Base-by-base conservation (phyloP, 2,329 filamentous ascomycete genomes). In the Neoarthrinium moseri region DNA sequence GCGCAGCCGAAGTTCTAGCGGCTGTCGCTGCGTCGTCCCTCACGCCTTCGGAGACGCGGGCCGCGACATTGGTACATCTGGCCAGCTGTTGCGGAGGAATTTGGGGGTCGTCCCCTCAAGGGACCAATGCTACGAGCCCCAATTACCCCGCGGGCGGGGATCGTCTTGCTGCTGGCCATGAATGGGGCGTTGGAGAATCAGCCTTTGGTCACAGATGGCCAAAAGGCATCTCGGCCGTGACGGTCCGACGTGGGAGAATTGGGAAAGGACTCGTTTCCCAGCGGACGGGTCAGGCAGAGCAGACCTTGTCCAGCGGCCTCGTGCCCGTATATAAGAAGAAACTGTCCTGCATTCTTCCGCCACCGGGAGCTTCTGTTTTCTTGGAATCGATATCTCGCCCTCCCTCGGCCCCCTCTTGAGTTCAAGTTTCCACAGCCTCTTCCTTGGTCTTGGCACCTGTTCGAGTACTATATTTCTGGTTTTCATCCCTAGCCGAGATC, bases 171-270 rank as follows among this genome's bases (percentile, higher is more conserved):
- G 13, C 17, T 8, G 22, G n/a, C 15, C 37, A 17, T 15, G 22
- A 17, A 22, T 29, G 22, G 39, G 18, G 22, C 13, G 18, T 45
- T 38, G 43, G 43, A 38, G 43, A 38, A 48, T 24, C 41, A 57
- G 49, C 52, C 46, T 44, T 45, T 35, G 26, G 26, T 23, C n/a
- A n/a, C 13, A 27, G 32, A 24, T 30, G 35, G 40, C 32, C 35
- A 38, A 44, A 33, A 26, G 38, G 36, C 37, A 33, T 64, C 62
- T 73, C 74, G 74, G 75, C 72, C 68, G 66, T 63, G 64, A 76
- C 74, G 74, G 72, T 75, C 75, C 75, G 74, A 71, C 56, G 56
- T 64, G 67, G 68, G 63, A 70, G 63, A 69, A 66, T 64, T 60
- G 61, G 66, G 63, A 59, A 60, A 56, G 47, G 51, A 52, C 50